phyloP scores from a whole-genome alignment of 768 basidiomycete species.

The Rhodotorula graminis region DNA sequence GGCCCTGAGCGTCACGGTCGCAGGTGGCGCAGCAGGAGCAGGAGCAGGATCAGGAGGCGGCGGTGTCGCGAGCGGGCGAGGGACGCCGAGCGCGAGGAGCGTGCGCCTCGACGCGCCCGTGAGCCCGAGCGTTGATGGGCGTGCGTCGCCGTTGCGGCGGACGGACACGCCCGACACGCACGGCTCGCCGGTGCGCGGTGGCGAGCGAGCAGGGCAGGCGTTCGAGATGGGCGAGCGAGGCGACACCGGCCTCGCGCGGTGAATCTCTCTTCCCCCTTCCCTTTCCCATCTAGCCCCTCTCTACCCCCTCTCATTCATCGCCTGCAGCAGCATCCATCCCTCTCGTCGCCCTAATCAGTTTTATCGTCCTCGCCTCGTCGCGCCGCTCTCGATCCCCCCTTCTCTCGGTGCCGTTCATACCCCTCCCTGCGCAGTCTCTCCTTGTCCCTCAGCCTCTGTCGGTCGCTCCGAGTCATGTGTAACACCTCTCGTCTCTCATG shows the following conservation, averaged over 20 bases:
- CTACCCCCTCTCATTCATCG: too few species aligned
- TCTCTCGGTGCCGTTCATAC: background rate
- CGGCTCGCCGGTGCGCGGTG: background rate
- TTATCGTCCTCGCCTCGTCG: background rate
- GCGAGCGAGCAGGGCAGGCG: background rate
- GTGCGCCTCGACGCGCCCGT: background rate
- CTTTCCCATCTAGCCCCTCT: too few species aligned
- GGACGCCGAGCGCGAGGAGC: background rate
- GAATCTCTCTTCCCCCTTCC: too few species aligned
- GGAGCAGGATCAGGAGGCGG: too few species aligned
- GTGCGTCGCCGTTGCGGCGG: background rate
- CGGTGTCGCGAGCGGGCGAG: background rate
- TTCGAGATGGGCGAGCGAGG: slow-evolving; percentile 10
- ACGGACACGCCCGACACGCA: background rate
- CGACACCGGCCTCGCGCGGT: background rate
- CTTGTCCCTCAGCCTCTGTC: too few species aligned
- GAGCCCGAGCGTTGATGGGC: background rate
- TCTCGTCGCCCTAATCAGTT: background rate
- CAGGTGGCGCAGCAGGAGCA: too few species aligned
- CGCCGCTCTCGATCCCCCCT: too few species aligned
- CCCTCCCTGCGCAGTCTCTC: background rate
- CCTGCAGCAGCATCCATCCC: background rate
- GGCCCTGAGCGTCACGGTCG: background rate
- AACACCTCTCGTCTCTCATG: too few species aligned
- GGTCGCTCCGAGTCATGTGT: too few species aligned